These are phyloP conservation scores for Fusarium cicatricum DNA, from an alignment of 2,329 filamentous ascomycete species.

Conservation along the genomic window DNA sequence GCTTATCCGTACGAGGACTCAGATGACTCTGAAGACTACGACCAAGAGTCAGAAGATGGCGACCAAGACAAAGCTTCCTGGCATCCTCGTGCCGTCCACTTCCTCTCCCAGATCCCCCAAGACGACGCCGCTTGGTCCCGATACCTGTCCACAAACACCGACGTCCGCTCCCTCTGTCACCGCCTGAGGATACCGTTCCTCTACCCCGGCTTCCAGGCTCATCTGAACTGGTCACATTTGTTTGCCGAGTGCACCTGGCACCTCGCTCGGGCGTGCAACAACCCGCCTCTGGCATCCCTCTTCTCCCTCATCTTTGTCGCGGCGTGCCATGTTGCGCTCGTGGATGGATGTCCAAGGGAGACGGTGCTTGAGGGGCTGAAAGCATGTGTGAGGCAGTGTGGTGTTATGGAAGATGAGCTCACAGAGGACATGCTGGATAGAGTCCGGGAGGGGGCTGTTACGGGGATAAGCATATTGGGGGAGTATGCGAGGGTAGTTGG, in stretches of 20 bases:
- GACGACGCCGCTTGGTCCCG: constrained; percentile 17
- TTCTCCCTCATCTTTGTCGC: constrained; percentile 26
- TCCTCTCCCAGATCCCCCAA: constrained; percentile 18
- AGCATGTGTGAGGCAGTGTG: constrained; percentile 11
- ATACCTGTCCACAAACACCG: constrained; percentile 9
- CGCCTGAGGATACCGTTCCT: constrained; percentile 12
- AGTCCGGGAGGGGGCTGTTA: constrained; percentile 15
- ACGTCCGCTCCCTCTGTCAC: constrained; percentile 8
- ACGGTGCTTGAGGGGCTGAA: constrained; percentile 6
- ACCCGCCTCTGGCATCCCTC: constrained; percentile 14
- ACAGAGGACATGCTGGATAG: constrained; percentile 11
- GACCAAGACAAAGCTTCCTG: neutral
- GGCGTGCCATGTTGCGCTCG: constrained; percentile 16
- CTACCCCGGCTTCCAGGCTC: neutral
- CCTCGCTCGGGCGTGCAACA: neutral
- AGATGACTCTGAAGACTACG: neutral
- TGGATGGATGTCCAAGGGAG: constrained; percentile 6
- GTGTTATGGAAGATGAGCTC: constrained; percentile 11
- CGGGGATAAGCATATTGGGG: constrained; percentile 15
- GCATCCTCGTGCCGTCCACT: constrained; percentile 15
- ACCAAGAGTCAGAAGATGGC: neutral
- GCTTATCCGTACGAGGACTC: neutral
- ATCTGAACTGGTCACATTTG: constrained; percentile 6
- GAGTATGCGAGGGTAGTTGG: constrained; percentile 15
- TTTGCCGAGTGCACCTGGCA: constrained; percentile 16